Evolutionary conservation across 1,284 basidiomycete species (phyloP), one percentile per base, ranked within the genome.

Genomic region (Pseudozyma thailandica): DNA sequence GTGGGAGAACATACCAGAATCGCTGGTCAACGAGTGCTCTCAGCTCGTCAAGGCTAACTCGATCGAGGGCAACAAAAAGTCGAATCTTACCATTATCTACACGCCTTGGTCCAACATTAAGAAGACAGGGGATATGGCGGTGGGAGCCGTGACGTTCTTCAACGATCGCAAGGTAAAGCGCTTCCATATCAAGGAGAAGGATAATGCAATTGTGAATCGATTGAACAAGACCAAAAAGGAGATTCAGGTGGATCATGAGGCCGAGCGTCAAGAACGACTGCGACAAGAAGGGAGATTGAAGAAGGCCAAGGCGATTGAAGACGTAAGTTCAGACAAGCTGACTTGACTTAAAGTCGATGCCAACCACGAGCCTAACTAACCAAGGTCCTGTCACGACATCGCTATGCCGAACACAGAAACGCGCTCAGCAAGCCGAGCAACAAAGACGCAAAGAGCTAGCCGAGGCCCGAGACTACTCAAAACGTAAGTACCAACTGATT

Each of bases 11-110:
- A 91, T 98, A 41, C 94, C 95, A 0, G 87, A 90, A 50, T 85
- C 88, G 0, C 85, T 97, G 10, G 85, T 98, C 23, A 86, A 86
- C 9, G 94, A 98, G 82, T 92, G 92, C 69, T 92, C 93, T 0
- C 95, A 98, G 83, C 86, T 98, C 1, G 94, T 97, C 41, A 98
- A 98, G 84, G 94, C 95, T 0, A 98, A 98, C 79, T 94, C 92
- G 4, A 98, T 98, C 54, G 93, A 97, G 37, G 93, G 91, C 2
- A 97, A 98, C 86, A 97, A 97, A 85, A 94, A 94, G 84, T 92
- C 95, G 73, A 91, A 95, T 81, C 80, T 97, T 26, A 92, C 92
- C 13, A 88, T 98, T 77, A 97, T 98, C 63, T 98, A 94, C 82
- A 97, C 94, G 0, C 94, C 93, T 0, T 74, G 72, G 75, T 46